Evolutionary conservation across 148 eudicot species (phyloP).

Genomic region (Rhododendron ferrugineum): DNA sequence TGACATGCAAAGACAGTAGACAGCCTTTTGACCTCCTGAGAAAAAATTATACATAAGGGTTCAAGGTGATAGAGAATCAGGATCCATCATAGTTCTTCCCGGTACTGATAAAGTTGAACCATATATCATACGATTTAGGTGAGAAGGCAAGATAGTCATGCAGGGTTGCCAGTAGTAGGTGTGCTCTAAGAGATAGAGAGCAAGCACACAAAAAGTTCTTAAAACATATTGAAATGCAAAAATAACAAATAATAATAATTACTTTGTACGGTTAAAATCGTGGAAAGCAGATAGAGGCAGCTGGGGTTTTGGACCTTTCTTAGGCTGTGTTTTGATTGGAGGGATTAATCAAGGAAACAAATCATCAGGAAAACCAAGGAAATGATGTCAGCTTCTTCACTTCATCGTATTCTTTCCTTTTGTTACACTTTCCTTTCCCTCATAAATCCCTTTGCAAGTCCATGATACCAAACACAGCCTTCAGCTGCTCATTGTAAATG

Average conservation of each 20-base stretch:
- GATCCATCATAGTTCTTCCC: not conserved
- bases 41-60: not conserved
- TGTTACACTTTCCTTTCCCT: not conserved
- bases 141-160: slow-evolving; percentile 2
- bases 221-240: not conserved
- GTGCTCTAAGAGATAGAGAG: not conserved
- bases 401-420: not conserved
- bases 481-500: not conserved
- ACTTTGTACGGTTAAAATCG: not conserved
- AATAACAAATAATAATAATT: not conserved
- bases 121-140: not conserved
- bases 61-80: slow-evolving; percentile 2
- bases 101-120: not conserved
- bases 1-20: slow-evolving; percentile 43
- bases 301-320: not conserved
- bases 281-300: not conserved
- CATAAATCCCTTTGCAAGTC: not conserved
- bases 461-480: slow-evolving; percentile 4
- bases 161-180: not conserved
- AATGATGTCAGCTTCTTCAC: not conserved
- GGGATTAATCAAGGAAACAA: not conserved
- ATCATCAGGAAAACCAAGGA: not conserved
- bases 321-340: not conserved
- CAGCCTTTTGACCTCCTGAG: slow-evolving; percentile 43
- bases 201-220: not conserved